phyloP scores from a whole-genome alignment of 2,329 filamentous ascomycete genomes.

The Sporothrix brasiliensis region DNA sequence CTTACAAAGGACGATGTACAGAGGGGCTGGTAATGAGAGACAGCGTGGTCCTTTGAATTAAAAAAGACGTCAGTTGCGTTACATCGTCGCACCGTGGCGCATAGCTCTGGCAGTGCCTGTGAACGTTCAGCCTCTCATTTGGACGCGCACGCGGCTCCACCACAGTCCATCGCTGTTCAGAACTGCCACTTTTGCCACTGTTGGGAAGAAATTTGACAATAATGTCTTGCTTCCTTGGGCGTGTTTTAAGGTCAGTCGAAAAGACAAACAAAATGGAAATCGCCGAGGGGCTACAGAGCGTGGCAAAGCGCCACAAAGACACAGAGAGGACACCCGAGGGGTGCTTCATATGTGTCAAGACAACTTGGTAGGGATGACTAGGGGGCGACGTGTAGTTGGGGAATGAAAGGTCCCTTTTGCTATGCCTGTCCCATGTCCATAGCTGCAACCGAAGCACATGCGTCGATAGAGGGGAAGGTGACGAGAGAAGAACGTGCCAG shows the following conservation, averaged over 20 bases:
- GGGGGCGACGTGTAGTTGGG: not conserved
- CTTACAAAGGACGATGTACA: not conserved
- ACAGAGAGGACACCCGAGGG: no score
- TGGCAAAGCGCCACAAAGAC: no score
- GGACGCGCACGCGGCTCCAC: no score
- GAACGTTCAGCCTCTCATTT: not conserved
- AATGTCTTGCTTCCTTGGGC: constrained; percentile 12
- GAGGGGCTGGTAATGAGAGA: not conserved
- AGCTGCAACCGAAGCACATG: constrained; percentile 19
- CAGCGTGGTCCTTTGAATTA: constrained; percentile 17
- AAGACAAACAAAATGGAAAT: not conserved
- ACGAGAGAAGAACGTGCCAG: not conserved
- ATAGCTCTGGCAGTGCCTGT: not conserved
- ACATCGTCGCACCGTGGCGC: constrained; percentile 20
- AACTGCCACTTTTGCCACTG: not conserved
- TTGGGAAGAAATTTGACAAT: not conserved
- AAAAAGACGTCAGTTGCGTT: constrained; percentile 1
- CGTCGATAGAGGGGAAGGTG: not conserved
- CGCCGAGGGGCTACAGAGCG: not conserved
- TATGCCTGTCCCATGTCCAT: constrained; percentile 23
- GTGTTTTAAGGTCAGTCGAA: not conserved
- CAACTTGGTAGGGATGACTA: no score
- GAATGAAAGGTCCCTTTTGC: not conserved
- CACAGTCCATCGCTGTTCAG: not conserved
- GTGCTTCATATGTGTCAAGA: no score